Evolutionary conservation across 257 asterid species (phyloP), one percentile per base, ranked within the genome.

Genomic region (Galeopsis tetrahit): DNA sequence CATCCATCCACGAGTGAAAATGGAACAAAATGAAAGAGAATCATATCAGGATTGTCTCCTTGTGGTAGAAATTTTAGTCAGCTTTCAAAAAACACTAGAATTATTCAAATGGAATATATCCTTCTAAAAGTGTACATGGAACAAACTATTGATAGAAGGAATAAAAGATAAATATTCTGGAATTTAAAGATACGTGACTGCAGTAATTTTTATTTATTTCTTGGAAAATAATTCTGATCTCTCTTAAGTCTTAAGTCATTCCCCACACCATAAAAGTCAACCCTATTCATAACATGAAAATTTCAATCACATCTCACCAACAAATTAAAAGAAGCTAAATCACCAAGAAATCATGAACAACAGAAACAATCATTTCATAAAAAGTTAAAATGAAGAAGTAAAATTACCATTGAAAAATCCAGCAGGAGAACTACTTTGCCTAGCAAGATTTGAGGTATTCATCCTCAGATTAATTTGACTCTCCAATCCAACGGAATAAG

Each of bases 391-490:
- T 11, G 28, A 21, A 21, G 28, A 21, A 38, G 15, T 4, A 34
- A 42, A 33, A 3, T 10, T 91, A 93, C 98, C 98, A 75, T 81
- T 70, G 81, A 90, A 85, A 39, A 93, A 86, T 13, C 95, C 98
- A 81, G 97, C 89, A 15, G 98, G 98, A 53, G 98, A 90, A 59
- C 95, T 90, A 69, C 86, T 93, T 59, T 90, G 98, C 77, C 95
- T 85, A 48, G 80, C 68, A 66, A 92, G 97, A 88, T 70, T 82
- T 0, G 92, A 10, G 67, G 65, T 57, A 8, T 31, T 68, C 31
- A 65, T 66, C 71, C 74, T 64, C 53, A 14, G 57, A 75, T 76
- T 75, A 55, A 71, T 75, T 4, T 71, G 88, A 77, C 63, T 79
- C 63, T 83, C 95, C 80, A 82, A 63, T 15, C 89, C 90, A 44